Percentiles rank a stretch among this genome's conserved stretches.
phyloP scores from a whole-genome alignment of 2,329 filamentous ascomycete species.

The Verticillium klebahnii region DNA sequence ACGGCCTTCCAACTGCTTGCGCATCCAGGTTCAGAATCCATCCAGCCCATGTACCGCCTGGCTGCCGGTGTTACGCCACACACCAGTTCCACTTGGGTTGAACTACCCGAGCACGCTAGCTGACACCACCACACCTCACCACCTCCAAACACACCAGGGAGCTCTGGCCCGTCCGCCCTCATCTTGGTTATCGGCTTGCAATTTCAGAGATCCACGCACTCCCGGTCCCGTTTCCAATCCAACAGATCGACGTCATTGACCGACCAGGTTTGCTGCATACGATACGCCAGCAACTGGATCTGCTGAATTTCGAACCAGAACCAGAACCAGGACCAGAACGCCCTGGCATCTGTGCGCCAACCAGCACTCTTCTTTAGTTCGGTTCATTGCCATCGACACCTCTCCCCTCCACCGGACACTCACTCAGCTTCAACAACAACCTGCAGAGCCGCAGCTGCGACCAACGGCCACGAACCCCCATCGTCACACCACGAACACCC shows the following conservation, averaged over 20 bases:
- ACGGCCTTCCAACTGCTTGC: background rate
- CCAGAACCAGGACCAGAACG: background rate
- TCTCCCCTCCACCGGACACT: background rate
- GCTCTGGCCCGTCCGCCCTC: background rate
- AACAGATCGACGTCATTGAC: conserved; percentile 1
- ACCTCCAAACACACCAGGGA: background rate
- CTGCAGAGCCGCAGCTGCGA: background rate
- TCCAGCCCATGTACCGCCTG: background rate
- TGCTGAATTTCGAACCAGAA: background rate
- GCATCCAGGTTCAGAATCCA: background rate
- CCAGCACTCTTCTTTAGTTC: background rate
- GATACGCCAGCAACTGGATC: background rate
- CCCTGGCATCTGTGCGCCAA: background rate
- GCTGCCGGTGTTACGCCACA: background rate
- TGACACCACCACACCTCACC: background rate
- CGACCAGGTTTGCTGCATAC: background rate
- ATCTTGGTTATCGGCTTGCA: conserved; percentile 1
- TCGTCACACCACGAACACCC: too few relatives aligned
- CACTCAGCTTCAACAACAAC: background rate
- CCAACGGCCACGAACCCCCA: too few relatives aligned
- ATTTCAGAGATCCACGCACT: background rate
- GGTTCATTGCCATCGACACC: background rate
- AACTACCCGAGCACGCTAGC: background rate
- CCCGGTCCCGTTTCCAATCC: background rate
- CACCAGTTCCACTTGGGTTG: background rate